Percentiles rank a stretch among this genome's conserved stretches.
phyloP scores from a whole-genome alignment of 75 land plant species.

The Cunninghamia lanceolata region DNA sequence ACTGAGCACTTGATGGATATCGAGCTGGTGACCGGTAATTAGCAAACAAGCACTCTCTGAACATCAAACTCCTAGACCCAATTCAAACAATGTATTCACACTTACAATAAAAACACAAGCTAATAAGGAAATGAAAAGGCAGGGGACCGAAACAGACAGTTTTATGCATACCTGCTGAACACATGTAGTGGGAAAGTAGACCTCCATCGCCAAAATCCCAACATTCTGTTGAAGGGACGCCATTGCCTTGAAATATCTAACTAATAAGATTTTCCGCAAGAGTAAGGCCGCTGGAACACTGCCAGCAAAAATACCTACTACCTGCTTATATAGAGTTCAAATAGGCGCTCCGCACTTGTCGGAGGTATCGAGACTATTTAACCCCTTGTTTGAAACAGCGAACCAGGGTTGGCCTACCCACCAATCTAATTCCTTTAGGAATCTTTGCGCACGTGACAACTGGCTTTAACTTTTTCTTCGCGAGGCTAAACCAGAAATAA shows the following conservation, averaged over 20 bases:
- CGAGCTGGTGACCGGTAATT: not conserved
- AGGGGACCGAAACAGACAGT: not conserved
- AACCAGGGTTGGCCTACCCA: not conserved
- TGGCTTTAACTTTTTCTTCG: not conserved
- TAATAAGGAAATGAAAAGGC: not conserved
- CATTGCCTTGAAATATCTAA: constrained; percentile 16
- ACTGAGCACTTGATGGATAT: not conserved
- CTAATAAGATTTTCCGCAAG: not conserved
- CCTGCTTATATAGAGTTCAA: not conserved
- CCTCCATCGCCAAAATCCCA: constrained; percentile 93
- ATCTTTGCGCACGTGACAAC: not conserved
- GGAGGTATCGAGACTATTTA: not conserved
- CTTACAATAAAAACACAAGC: not conserved
- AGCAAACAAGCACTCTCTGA: not conserved
- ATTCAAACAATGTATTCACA: not conserved
- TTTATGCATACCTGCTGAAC: constrained; percentile 64
- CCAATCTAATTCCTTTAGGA: not conserved
- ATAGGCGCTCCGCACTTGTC: not conserved
- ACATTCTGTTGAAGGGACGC: constrained; percentile 52
- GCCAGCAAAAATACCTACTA: not conserved
- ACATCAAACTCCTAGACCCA: not conserved
- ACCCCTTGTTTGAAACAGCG: not conserved
- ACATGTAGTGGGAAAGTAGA: constrained; percentile 92
- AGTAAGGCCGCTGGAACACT: not conserved
- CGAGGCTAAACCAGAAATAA: too few species aligned